Evolutionary conservation across 2,329 filamentous ascomycete species (phyloP).

Genomic region (Botrytis pseudocinerea): DNA sequence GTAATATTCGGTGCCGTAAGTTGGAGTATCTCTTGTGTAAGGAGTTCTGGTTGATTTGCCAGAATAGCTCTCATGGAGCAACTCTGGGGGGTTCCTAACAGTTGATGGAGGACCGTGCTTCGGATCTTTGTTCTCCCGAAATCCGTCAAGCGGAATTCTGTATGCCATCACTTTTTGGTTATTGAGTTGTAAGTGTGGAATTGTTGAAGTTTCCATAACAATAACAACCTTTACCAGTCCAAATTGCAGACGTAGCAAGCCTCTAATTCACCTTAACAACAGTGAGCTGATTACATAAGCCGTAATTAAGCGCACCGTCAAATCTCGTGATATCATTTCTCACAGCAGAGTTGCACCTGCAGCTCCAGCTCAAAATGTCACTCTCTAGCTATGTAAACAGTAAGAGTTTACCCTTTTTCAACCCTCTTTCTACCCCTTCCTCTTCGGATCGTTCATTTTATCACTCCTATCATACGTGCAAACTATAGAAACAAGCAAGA

Average conservation of each 20-base stretch:
- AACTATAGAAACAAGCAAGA: slow-evolving; percentile 27
- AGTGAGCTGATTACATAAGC: neutral
- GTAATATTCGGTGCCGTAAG: neutral
- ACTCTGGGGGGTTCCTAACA: slow-evolving; percentile 1
- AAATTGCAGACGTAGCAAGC: neutral
- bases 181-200: neutral
- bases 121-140: slow-evolving; percentile 7
- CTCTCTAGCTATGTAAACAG: slow-evolving; percentile 55
- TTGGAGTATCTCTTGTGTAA: neutral
- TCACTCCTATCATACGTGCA: neutral
- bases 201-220: neutral
- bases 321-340: slow-evolving; percentile 27
- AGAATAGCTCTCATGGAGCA: neutral
- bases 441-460: neutral
- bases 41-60: neutral
- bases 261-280: neutral
- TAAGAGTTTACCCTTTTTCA: slow-evolving; percentile 42
- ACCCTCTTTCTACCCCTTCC: slow-evolving; percentile 5
- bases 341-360: slow-evolving; percentile 33
- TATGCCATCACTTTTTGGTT: neutral
- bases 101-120: neutral
- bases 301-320: neutral
- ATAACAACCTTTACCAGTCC: slow-evolving; percentile 3
- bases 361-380: slow-evolving; percentile 46
- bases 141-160: neutral